Base-by-base conservation (phyloP, 2,329 filamentous ascomycete species). In the Fusarium penzigii region DNA sequence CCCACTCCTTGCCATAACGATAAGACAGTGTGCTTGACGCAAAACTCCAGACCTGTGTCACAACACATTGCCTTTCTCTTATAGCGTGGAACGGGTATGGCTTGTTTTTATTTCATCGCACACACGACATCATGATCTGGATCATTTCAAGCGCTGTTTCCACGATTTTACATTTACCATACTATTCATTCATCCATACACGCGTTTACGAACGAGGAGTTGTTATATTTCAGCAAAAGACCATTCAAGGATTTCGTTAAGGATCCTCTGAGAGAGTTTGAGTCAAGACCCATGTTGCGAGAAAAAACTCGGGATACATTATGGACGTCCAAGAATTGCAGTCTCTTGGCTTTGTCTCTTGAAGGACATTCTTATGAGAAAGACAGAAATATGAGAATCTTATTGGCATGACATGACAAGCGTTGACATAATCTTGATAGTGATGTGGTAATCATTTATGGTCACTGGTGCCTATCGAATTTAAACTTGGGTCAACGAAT, bases 71-170 rank as follows among this genome's bases (percentile, higher is more conserved):
- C n/a, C n/a, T n/a, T n/a, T 54, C 53, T 51, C 20, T 4, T 7
- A 5, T 25, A 25, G 39, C 53, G 53, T 40, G 51, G 48, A 45
- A 59, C 48, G 49, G 60, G 54, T 47, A 42, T 49, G 49, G 50
- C 43, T 45, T 53, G 41, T 44, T 53, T 50, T 52, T n/a, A 55
- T 52, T 7, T 7, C 20, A 25, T 25, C 20, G 20, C 20, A 42
- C 52, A 46, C 52, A 63, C 55, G 61, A 65, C 50, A 63, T 65
- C 44, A 59, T 51, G 60, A 62, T 61, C 52, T 58, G 51, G 44
- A 55, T 62, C 50, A 51, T 62, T 48, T 58, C 40, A 55, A 61
- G 57, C 55, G 53, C 48, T 45, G 50, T 52, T 41, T 53, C 49
- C 42, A 57, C 57, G 57, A 59, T 57, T 56, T 56, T 63, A 48